Base-by-base conservation (phyloP, 2,329 filamentous ascomycete genomes). In the Clonostachys sp. region DNA sequence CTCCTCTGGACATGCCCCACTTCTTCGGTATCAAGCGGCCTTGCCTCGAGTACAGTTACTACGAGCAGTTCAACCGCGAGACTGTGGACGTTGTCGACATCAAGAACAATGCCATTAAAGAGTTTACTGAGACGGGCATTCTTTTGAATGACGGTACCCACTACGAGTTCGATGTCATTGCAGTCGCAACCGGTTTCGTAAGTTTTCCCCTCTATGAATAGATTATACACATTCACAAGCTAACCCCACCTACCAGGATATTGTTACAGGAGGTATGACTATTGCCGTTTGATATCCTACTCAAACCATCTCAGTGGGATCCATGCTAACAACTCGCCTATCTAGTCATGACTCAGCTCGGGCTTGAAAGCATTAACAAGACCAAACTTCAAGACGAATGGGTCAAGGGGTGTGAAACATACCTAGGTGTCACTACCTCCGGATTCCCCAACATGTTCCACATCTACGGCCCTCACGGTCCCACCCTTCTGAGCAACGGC, bases 401-500 rank as follows among this genome's bases (percentile, higher is more conserved):
- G 73, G 52, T 55, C 18, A 46, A 55, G 2, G 69, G 68, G 0
- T 67, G 67, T 4, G 61, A 62, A 41, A 74, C 72, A 0, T 74
- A 74, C 47, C 66, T 77, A 3, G 73, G 74, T 6, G 65, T 60
- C 5, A 70, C 68, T 0, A 64, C 73, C 35, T 56, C 57, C 44
- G 70, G 68, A 13, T 77, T 71, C 44, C 73, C 73, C 34, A 77
- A 76, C 55, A 74, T 77, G 70, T 75, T 77, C 60, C 64, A 72
- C 52, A 63, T 75, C 44, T 83, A 81, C 55, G 79, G 79, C 0
- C 65, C 72, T 1, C 80, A 84, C n/a, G 75, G 67, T 0, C 80
- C 80, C 0, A 81, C 78, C 0, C 68, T 77, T 0, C 63, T 83
- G 6, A 61, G 68, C 55, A 84, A 83, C 53, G 80, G 79, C 0